phyloP scores from a whole-genome alignment of 139 green algal species.

The Chlorella sp. region DNA sequence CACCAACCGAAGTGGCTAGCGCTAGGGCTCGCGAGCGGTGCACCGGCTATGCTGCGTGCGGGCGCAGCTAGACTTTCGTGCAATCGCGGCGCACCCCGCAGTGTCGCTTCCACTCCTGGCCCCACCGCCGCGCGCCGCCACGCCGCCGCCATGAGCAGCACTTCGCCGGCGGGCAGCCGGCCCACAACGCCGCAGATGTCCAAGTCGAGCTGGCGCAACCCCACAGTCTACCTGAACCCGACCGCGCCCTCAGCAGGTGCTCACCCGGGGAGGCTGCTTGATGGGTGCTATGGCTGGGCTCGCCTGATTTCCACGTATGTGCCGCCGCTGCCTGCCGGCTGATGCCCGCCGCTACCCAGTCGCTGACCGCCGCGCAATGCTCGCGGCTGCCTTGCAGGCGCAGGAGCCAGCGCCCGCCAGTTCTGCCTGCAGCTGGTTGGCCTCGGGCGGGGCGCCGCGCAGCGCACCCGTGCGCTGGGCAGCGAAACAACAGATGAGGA shows the following conservation, averaged over 20 bases:
- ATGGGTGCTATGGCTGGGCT: not conserved
- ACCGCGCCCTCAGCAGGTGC: not conserved
- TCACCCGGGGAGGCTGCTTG: not conserved
- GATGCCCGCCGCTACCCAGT: not conserved
- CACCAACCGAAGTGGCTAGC: too few species aligned
- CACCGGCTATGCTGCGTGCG: not conserved
- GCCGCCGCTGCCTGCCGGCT: not conserved
- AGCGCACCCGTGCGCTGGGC: not conserved
- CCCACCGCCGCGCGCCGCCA: not conserved
- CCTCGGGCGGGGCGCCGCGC: not conserved
- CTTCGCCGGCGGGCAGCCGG: not conserved
- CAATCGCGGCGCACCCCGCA: not conserved
- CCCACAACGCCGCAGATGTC: not conserved
- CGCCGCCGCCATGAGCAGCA: not conserved
- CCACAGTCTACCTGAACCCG: not conserved
- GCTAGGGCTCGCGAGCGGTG: too few species aligned
- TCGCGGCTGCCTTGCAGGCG: not conserved
- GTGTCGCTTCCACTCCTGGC: not conserved
- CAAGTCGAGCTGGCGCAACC: slow-evolving; percentile 14
- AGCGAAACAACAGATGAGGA: not conserved
- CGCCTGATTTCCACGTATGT: not conserved
- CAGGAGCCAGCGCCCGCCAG: not conserved
- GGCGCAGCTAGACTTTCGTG: not conserved
- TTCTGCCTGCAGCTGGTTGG: slow-evolving; percentile 9
- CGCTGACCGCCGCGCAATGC: not conserved